Percentiles rank a stretch among this genome's conserved stretches.
phyloP scores from a whole-genome alignment of 164 flowering plant species.

The Aristolochia fimbriata region DNA sequence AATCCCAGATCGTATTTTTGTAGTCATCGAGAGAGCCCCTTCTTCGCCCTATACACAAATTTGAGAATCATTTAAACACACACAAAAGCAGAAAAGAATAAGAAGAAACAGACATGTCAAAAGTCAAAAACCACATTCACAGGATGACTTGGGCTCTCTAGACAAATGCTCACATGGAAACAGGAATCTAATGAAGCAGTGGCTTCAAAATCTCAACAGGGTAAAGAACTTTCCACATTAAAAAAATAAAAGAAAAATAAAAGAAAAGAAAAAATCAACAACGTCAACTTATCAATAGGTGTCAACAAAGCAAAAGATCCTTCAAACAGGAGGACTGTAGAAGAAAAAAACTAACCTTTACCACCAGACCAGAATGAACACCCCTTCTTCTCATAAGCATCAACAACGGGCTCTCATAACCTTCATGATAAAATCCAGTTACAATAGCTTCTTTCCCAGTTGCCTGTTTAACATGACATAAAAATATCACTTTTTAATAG shows the following conservation, averaged over 20 bases:
- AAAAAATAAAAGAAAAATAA: too few species aligned
- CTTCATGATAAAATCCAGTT: constrained; percentile 94
- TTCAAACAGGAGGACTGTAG: background rate
- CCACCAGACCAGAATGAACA: constrained; percentile 90
- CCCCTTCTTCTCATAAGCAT: constrained; percentile 99
- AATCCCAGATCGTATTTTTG: constrained; percentile 47
- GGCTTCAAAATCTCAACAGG: too few species aligned
- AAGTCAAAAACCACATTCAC: background rate
- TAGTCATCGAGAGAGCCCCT: constrained; percentile 97
- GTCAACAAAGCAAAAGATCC: background rate
- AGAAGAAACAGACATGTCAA: background rate
- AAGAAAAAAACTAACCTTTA: constrained; percentile 46
- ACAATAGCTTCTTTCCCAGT: constrained; percentile 82
- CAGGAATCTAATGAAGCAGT: too few species aligned
- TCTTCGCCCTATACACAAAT: constrained; percentile 73
- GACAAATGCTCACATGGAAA: too few species aligned
- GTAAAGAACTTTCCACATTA: too few species aligned
- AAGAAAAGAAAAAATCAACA: background rate
- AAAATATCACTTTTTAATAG: background rate
- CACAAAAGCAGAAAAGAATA: background rate
- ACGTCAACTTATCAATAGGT: background rate
- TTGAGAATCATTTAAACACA: background rate
- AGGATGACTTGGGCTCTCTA: too few species aligned
- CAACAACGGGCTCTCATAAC: constrained; percentile 74
- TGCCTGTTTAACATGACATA: constrained; percentile 35